Evolutionary conservation across 768 basidiomycete genomes (phyloP).

Genomic region (Tulasnella sp.): DNA sequence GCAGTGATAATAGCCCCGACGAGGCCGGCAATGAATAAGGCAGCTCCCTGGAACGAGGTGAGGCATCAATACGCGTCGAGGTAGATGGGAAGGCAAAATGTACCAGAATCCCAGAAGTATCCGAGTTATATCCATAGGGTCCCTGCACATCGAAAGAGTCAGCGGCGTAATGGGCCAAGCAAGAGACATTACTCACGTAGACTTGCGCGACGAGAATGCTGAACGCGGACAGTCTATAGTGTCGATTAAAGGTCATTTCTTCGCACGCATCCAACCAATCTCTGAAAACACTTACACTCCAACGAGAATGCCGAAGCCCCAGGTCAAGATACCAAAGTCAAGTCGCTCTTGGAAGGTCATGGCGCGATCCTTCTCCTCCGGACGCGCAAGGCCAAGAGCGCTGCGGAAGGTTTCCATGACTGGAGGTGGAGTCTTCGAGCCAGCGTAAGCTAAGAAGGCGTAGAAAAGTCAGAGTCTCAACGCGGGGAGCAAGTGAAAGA

Average conservation of each 20-base stretch:
- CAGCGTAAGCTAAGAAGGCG: slow-evolving; percentile 19
- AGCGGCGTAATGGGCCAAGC: not conserved
- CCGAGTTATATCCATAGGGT: slow-evolving; percentile 60
- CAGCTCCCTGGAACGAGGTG: slow-evolving; percentile 12
- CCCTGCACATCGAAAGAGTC: slow-evolving; percentile 31
- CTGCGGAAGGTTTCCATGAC: slow-evolving; percentile 16
- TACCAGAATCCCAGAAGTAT: slow-evolving; percentile 50
- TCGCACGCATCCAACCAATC: not conserved
- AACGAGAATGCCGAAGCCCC: slow-evolving; percentile 54
- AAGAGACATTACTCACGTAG: slow-evolving; percentile 35
- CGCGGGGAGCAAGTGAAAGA: not conserved
- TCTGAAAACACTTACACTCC: slow-evolving; percentile 39
- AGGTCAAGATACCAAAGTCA: slow-evolving; percentile 51
- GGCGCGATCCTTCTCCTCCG: slow-evolving; percentile 29
- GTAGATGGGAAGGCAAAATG: slow-evolving; percentile 40
- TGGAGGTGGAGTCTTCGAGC: slow-evolving; percentile 17
- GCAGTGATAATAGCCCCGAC: slow-evolving; percentile 54
- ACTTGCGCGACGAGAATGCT: slow-evolving; percentile 55
- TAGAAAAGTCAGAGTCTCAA: not conserved
- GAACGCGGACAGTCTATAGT: slow-evolving; percentile 47
- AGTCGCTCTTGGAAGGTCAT: slow-evolving; percentile 58
- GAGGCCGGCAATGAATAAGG: slow-evolving; percentile 40
- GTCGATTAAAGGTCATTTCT: not conserved
- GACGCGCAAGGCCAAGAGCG: slow-evolving; percentile 28
- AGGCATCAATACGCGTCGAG: not conserved